Evolutionary conservation across 2,329 filamentous ascomycete species (phyloP).

Genomic region (Phaeosphaeria sp.): DNA sequence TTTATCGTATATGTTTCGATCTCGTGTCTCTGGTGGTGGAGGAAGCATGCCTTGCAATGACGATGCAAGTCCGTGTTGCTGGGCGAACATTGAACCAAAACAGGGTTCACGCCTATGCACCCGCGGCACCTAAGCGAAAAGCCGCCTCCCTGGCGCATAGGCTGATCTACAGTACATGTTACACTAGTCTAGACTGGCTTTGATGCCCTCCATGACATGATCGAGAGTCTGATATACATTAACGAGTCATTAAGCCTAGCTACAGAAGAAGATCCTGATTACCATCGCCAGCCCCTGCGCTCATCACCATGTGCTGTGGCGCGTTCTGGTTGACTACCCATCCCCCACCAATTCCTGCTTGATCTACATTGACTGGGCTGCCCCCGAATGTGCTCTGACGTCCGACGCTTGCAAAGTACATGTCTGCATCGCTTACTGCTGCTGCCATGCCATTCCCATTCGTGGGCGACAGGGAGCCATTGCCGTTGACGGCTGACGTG

Average conservation of each 20-base stretch:
- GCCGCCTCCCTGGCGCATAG: constrained; percentile 15
- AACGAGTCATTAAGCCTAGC: background rate
- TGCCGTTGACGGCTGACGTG: constrained; percentile 34
- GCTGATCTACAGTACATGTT: constrained; percentile 1
- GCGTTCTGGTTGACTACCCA: constrained; percentile 48
- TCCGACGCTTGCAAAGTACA: constrained; percentile 76
- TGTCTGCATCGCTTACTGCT: constrained; percentile 84
- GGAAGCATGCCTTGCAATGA: constrained; percentile 22
- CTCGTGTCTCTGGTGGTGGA: constrained; percentile 10
- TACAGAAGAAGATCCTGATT: constrained; percentile 40
- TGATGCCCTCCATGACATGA: too few species aligned
- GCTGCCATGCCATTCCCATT: constrained; percentile 63
- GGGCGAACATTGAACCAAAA: constrained; percentile 9
- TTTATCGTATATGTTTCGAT: constrained; percentile 4
- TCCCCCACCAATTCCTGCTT: constrained; percentile 34
- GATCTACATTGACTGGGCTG: constrained; percentile 39
- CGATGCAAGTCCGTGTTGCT: constrained; percentile 10
- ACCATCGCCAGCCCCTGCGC: constrained; percentile 35
- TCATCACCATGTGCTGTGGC: constrained; percentile 38
- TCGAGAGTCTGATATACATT: background rate
- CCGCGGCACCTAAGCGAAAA: constrained; percentile 19
- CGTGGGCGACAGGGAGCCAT: constrained; percentile 24
- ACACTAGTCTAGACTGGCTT: background rate
- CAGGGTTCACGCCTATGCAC: constrained; percentile 7
- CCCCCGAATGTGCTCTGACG: constrained; percentile 46